A percentile compares a stretch with the other conserved stretches of the same genome.
Conservation (phyloP, 768 basidiomycete genomes). For the Suillus paluster region DNA sequence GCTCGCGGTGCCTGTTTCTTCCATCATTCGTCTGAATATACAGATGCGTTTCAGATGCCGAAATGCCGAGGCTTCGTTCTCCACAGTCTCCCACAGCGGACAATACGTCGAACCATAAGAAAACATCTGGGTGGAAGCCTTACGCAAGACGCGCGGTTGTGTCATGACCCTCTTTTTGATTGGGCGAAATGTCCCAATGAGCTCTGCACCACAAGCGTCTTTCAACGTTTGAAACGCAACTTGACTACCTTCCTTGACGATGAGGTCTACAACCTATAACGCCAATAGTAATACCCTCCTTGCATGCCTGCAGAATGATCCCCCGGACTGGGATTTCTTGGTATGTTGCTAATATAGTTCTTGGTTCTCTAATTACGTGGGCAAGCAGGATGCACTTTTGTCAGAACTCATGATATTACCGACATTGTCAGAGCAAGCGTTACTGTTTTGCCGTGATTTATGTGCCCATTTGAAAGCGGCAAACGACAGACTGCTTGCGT, state of each 20-base stretch:
- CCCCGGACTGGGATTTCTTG: conserved; percentile 38
- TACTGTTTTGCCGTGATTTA: conserved; percentile 36
- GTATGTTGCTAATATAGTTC: conserved; percentile 21
- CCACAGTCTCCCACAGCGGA: conserved; percentile 39
- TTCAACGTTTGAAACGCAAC: background rate
- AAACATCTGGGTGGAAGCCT: conserved; percentile 31
- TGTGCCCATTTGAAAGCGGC: conserved; percentile 36
- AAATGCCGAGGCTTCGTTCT: conserved; percentile 38
- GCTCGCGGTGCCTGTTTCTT: conserved; percentile 1
- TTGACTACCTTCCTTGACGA: background rate
- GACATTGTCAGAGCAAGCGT: conserved; percentile 32
- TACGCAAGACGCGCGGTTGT: conserved; percentile 31
- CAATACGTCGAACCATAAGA: conserved; percentile 31
- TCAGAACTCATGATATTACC: conserved; percentile 2
- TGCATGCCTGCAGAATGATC: conserved; percentile 24
- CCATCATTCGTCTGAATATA: conserved; percentile 3
- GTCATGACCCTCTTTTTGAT: conserved; percentile 25
- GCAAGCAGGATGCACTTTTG: background rate
- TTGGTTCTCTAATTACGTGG: background rate
- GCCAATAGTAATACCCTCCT: conserved; percentile 10
- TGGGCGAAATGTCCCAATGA: conserved; percentile 4
- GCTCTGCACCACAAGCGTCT: background rate
- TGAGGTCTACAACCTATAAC: background rate
- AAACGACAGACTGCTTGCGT: conserved; percentile 25
- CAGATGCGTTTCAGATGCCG: conserved; percentile 20